A percentile compares a stretch with the other conserved stretches of the same genome.
Evolutionary conservation across 768 basidiomycete species (phyloP).

Genomic region (Auriscalpium vulgare): DNA sequence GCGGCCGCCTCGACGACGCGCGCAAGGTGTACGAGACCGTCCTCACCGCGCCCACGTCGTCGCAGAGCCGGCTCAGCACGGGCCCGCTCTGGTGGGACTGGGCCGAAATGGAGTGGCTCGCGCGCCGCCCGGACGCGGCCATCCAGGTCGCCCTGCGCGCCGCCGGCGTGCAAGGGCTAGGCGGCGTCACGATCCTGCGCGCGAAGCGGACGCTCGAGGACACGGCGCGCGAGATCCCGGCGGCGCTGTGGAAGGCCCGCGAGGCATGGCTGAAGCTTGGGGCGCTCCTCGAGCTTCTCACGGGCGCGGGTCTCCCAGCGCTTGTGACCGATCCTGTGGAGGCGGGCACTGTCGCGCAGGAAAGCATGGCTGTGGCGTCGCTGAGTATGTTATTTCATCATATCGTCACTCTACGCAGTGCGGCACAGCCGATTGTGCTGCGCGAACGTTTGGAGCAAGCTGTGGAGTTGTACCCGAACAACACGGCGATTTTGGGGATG

Average conservation of each 20-base stretch:
- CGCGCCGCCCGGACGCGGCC: slow-evolving; percentile 40
- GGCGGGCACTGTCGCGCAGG: slow-evolving; percentile 26
- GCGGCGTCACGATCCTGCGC: slow-evolving; percentile 49
- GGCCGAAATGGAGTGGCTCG: slow-evolving; percentile 80
- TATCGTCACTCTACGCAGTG: slow-evolving; percentile 42
- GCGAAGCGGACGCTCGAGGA: slow-evolving; percentile 60
- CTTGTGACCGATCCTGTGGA: slow-evolving; percentile 25
- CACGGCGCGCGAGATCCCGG: slow-evolving; percentile 19
- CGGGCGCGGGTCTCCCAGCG: slow-evolving; percentile 31
- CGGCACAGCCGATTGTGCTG: slow-evolving; percentile 50
- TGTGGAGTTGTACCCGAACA: slow-evolving; percentile 52
- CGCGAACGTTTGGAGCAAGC: slow-evolving; percentile 50
- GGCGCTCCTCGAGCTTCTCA: slow-evolving; percentile 58
- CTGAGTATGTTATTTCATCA: slow-evolving; percentile 58
- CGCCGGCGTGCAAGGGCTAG: slow-evolving; percentile 42
- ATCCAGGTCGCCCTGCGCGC: slow-evolving; percentile 47
- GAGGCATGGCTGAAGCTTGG: slow-evolving; percentile 61
- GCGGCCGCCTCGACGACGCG: slow-evolving; percentile 58
- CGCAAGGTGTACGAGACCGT: slow-evolving; percentile 72
- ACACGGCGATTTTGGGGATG: slow-evolving; percentile 63
- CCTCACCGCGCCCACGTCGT: slow-evolving; percentile 38
- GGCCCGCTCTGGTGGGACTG: slow-evolving; percentile 71
- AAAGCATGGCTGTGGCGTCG: slow-evolving; percentile 50
- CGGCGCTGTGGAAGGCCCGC: slow-evolving; percentile 41
- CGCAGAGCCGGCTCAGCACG: slow-evolving; percentile 27